Evolutionary conservation across 1,139 yeast genomes (phyloP).

Genomic region (Lodderomyces orthopsilosis): DNA sequence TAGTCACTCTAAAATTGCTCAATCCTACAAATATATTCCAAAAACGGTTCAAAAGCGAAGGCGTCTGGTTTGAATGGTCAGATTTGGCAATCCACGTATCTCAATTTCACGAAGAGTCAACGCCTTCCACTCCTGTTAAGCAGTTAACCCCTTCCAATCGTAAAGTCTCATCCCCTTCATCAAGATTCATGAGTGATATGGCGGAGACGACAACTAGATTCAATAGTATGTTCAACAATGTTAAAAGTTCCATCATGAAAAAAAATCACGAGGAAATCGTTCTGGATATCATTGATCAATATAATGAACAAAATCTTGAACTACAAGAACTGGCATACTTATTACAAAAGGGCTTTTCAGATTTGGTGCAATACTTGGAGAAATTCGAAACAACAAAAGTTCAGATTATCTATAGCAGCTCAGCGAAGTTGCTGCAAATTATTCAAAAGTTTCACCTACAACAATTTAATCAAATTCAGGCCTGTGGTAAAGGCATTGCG

Average conservation of each 20-base stretch:
- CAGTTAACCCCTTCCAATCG: background rate
- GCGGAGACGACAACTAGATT: constrained; percentile 29
- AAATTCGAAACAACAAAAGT: constrained; percentile 37
- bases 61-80: constrained; percentile 51
- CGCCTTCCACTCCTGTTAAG: constrained; percentile 6
- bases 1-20: constrained; percentile 36
- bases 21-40: constrained; percentile 34
- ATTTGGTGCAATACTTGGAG: constrained; percentile 27
- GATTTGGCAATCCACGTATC: constrained; percentile 29
- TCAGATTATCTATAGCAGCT: constrained; percentile 32
- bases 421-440: constrained; percentile 37
- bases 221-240: constrained; percentile 30
- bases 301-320: constrained; percentile 31
- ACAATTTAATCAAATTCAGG: constrained; percentile 28
- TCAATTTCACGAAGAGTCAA: constrained; percentile 11
- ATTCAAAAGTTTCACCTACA: constrained; percentile 27
- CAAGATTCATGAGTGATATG: constrained; percentile 24
- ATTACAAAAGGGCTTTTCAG: constrained; percentile 29
- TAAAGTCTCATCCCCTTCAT: constrained; percentile 3
- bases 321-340: constrained; percentile 31
- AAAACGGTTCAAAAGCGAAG: constrained; percentile 41
- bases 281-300: constrained; percentile 27
- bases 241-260: constrained; percentile 31
- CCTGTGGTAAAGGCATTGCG: constrained; percentile 24
- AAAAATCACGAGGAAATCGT: constrained; percentile 32